These are phyloP conservation scores for Colletotrichum euphorbiae DNA, from an alignment of 2,329 filamentous ascomycete genomes.

Conservation along the genomic window DNA sequence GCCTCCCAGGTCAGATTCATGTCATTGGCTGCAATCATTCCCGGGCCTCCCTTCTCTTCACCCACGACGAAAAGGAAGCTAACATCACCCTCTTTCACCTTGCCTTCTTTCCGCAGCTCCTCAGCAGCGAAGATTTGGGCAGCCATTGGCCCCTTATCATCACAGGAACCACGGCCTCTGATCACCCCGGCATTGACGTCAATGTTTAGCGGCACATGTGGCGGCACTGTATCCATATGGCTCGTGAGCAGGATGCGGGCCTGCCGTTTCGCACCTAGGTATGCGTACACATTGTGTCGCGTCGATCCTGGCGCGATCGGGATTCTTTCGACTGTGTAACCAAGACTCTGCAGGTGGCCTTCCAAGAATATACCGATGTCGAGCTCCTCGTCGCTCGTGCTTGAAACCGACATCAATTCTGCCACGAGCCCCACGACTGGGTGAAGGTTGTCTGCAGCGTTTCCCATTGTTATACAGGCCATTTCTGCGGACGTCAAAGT, in stretches of 20 bases:
- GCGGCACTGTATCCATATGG: slow-evolving; percentile 2
- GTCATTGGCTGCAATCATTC: slow-evolving; percentile 67
- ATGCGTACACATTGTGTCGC: neutral
- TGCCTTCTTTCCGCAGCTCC: neutral
- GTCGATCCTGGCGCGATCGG: neutral
- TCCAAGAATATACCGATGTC: neutral
- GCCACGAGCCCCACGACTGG: neutral
- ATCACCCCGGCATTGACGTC: neutral
- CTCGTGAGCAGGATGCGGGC: neutral
- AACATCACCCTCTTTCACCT: slow-evolving; percentile 53
- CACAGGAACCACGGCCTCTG: neutral
- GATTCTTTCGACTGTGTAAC: neutral
- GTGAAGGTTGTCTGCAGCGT: neutral
- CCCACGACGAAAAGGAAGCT: slow-evolving; percentile 68
- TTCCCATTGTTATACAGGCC: neutral
- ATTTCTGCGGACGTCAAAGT: too few species aligned
- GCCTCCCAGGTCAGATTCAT: slow-evolving; percentile 66
- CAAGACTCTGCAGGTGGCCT: fast-evolving
- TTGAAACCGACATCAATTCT: neutral
- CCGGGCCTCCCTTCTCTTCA: slow-evolving; percentile 75
- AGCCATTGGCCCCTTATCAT: neutral
- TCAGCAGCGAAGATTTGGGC: neutral
- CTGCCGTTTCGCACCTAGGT: neutral
- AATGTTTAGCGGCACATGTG: neutral
- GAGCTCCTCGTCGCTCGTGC: neutral